Evolutionary conservation across 2,329 filamentous ascomycete genomes (phyloP).

Genomic region (Knufia petricola): DNA sequence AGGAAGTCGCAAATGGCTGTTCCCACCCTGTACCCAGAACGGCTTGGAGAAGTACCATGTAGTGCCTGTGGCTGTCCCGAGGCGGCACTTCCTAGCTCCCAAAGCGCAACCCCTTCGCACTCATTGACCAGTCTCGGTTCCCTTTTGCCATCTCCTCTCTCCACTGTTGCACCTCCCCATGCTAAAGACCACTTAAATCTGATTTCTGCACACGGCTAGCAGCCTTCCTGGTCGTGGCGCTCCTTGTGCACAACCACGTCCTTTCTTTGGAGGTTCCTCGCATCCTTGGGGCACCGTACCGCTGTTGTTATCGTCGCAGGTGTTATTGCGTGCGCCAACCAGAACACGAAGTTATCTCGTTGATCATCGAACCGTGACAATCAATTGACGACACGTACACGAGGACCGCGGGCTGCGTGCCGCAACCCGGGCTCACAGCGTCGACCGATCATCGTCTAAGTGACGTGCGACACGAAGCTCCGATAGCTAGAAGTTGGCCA

Average conservation of each 20-base stretch:
- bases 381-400: background rate
- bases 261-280: too few relatives aligned
- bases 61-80: too few relatives aligned
- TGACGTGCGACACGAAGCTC: background rate
- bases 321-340: background rate
- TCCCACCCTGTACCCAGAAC: background rate
- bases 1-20: background rate
- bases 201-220: slow-evolving; percentile 5
- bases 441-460: background rate
- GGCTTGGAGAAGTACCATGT: background rate
- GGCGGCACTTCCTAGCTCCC: too few relatives aligned
- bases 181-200: background rate
- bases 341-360: background rate
- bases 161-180: background rate
- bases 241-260: background rate
- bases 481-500: background rate
- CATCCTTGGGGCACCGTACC: too few relatives aligned
- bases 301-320: background rate
- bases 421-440: background rate
- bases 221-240: background rate
- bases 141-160: background rate
- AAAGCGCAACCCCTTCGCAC: background rate
- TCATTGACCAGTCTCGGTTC: background rate
- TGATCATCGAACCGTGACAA: background rate
- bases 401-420: background rate